These are phyloP conservation scores for Camelina neglecta DNA, from an alignment of 345 rosid species.

Conservation along the genomic window DNA sequence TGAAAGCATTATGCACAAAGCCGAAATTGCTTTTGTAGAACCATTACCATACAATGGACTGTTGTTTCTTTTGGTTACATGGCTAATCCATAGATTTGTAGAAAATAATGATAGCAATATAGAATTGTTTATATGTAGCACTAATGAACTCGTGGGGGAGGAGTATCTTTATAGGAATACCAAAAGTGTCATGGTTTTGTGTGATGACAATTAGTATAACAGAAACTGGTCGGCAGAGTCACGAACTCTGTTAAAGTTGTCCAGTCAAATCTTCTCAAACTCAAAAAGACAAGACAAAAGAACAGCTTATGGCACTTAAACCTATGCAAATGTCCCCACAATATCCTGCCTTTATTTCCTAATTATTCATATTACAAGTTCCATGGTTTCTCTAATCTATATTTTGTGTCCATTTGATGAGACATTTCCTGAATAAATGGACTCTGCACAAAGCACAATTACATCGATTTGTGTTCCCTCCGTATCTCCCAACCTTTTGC, in stretches of 20 bases:
- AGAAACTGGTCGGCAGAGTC: slow-evolving; percentile 39
- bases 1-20: no score
- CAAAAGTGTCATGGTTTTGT: slow-evolving; percentile 18
- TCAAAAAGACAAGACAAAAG: slow-evolving; percentile 40
- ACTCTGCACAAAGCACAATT: slow-evolving; percentile 20
- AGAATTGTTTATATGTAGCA: no score
- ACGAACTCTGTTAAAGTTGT: slow-evolving; percentile 38
- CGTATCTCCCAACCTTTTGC: slow-evolving; percentile 19
- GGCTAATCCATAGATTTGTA: background rate
- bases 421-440: slow-evolving; percentile 37
- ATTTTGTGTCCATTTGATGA: slow-evolving; percentile 32
- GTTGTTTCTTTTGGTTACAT: no score
- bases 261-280: slow-evolving; percentile 37
- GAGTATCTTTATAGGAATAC: slow-evolving; percentile 40
- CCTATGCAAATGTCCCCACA: slow-evolving; percentile 39
- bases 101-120: background rate
- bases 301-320: slow-evolving; percentile 31
- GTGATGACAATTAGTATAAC: slow-evolving; percentile 29
- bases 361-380: slow-evolving; percentile 1
- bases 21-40: background rate
- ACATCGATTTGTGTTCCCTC: slow-evolving; percentile 29
- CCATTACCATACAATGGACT: background rate
- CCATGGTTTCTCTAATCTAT: slow-evolving; percentile 25
- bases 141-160: slow-evolving; percentile 20
- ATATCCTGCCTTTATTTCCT: background rate